phyloP scores from a whole-genome alignment of 805 yeast species.

The Kodamaea lidongshanica region DNA sequence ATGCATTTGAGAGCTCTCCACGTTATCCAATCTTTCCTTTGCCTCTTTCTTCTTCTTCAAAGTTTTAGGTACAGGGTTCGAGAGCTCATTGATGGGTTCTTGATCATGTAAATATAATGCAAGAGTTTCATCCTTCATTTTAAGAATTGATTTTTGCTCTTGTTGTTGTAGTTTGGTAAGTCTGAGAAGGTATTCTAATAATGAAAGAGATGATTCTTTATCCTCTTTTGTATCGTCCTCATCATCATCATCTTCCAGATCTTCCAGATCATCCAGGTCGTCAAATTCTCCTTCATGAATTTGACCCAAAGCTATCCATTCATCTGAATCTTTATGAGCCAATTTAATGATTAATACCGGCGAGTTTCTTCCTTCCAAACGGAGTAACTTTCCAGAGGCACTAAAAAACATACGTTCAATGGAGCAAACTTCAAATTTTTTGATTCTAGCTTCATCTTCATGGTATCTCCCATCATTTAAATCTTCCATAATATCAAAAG shows the following conservation, averaged over 20 bases:
- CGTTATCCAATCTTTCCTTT: constrained; percentile 10
- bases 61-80: constrained; percentile 15
- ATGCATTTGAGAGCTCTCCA: constrained; percentile 15
- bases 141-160: constrained; percentile 48
- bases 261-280: constrained; percentile 10
- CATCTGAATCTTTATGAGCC: constrained; percentile 11
- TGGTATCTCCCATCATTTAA: constrained; percentile 71
- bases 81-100: constrained; percentile 8
- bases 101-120: constrained; percentile 40
- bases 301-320: constrained; percentile 19
- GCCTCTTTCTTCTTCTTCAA: constrained; percentile 12
- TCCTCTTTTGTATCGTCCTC: constrained; percentile 3
- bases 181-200: constrained; percentile 59
- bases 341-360: constrained; percentile 65
- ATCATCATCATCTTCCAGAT: constrained; percentile 9
- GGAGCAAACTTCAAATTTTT: constrained; percentile 31
- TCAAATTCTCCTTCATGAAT: constrained; percentile 12
- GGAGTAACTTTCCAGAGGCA: constrained; percentile 61
- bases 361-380: constrained; percentile 52
- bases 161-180: constrained; percentile 53
- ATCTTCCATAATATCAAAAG: constrained; percentile 46
- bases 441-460: constrained; percentile 39
- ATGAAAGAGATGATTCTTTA: constrained; percentile 38
- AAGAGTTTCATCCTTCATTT: constrained; percentile 62
- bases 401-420: constrained; percentile 57